Percentiles rank a stretch among this genome's conserved stretches.
These are phyloP conservation scores for Penicillium concentricum DNA, from an alignment of 2,329 filamentous ascomycete species.

Conservation along the genomic window DNA sequence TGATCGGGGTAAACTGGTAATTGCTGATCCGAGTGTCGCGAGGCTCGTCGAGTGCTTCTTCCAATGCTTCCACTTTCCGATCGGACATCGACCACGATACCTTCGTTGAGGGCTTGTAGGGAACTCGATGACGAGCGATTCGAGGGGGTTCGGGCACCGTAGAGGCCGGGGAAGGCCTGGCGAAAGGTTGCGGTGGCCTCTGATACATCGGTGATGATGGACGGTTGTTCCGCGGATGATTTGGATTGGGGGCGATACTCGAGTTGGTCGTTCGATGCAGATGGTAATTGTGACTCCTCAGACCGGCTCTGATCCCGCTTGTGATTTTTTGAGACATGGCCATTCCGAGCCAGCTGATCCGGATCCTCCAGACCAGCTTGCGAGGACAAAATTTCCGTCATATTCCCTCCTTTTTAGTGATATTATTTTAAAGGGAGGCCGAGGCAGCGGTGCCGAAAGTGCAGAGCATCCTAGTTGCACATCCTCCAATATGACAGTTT, in stretches of 20 bases:
- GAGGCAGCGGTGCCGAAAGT: constrained; percentile 24
- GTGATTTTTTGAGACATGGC: constrained; percentile 21
- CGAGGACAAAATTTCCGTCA: constrained; percentile 33
- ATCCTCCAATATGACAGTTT: constrained; percentile 24
- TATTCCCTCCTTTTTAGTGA: constrained; percentile 24
- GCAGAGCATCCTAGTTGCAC: constrained; percentile 30
- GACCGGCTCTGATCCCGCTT: constrained; percentile 21
- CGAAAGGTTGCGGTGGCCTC: constrained; percentile 34
- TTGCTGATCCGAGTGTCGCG: constrained; percentile 35
- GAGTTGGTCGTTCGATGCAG: constrained; percentile 20
- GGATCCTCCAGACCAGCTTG: constrained; percentile 33
- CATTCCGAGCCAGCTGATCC: constrained; percentile 26
- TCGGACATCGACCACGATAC: constrained; percentile 37
- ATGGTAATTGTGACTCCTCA: constrained; percentile 22
- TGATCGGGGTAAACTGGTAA: constrained; percentile 50
- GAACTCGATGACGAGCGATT: constrained; percentile 45
- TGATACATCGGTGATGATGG: constrained; percentile 25
- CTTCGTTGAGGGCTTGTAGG: constrained; percentile 42
- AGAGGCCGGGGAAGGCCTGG: constrained; percentile 34
- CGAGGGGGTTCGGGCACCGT: constrained; percentile 40
- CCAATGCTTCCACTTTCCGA: constrained; percentile 30
- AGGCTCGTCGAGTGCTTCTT: constrained; percentile 28
- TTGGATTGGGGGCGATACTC: constrained; percentile 25
- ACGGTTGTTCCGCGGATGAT: constrained; percentile 28
- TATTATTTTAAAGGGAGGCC: constrained; percentile 9